phyloP scores from a whole-genome alignment of 176 grass and related monocot species.

The Microstegium vimineum region DNA sequence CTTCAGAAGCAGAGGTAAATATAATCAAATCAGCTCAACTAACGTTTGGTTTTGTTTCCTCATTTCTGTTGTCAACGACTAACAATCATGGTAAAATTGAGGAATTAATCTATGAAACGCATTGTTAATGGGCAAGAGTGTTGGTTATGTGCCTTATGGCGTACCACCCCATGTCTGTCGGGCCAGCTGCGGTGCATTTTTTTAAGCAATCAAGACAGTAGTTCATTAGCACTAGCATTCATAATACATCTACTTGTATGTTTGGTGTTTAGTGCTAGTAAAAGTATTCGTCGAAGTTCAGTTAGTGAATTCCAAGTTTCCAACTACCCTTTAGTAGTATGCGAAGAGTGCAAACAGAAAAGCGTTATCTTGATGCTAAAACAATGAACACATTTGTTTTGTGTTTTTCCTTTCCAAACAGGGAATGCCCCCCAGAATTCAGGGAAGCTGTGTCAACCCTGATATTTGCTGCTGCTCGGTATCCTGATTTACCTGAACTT shows the following conservation, averaged over 20 bases:
- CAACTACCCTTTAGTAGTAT: not conserved
- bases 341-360: not conserved
- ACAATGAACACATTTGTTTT: not conserved
- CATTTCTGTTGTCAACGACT: not conserved
- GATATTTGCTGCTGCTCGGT: constrained; percentile 81
- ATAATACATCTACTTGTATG: not conserved
- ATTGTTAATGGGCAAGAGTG: not conserved
- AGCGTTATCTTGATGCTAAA: not conserved
- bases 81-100: not conserved
- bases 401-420: constrained; percentile 24
- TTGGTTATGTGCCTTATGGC: not conserved
- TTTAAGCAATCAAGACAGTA: not conserved
- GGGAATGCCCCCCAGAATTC: constrained; percentile 76
- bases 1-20: constrained; percentile 72
- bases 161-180: not conserved
- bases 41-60: not conserved
- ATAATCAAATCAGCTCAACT: not conserved
- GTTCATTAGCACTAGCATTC: not conserved
- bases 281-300: not conserved
- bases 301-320: not conserved
- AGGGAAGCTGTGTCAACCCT: constrained; percentile 81
- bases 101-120: not conserved
- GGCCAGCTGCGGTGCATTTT: not conserved
- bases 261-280: constrained; percentile 9
- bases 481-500: constrained; percentile 79